Evolutionary conservation across 228 moss, liverwort and hornwort genomes (phyloP).

Genomic region (Sphagnum magellanicum): DNA sequence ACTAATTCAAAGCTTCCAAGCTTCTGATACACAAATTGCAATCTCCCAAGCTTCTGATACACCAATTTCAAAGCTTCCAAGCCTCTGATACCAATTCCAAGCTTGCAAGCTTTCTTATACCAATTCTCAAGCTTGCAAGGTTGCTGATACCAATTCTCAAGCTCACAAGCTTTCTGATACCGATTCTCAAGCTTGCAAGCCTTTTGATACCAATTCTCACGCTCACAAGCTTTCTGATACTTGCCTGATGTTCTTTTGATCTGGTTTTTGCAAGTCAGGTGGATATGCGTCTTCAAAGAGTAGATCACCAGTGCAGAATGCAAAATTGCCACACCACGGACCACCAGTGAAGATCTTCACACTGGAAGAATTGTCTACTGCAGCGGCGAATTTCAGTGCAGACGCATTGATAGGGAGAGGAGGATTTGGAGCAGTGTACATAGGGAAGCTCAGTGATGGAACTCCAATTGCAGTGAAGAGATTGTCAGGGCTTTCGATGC

Average conservation of each 20-base stretch:
- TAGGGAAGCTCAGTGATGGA: conserved; percentile 14
- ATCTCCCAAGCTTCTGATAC: too few species aligned
- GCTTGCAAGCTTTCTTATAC: not conserved
- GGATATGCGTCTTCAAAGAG: not conserved
- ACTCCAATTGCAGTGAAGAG: conserved; percentile 20
- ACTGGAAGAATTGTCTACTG: conserved; percentile 9
- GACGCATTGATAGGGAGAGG: conserved; percentile 14
- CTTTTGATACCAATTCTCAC: too few species aligned
- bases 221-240: not conserved
- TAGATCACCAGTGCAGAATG: not conserved
- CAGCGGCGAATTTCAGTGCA: conserved; percentile 11
- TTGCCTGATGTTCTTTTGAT: not conserved
- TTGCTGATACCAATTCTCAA: not conserved
- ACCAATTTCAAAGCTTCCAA: too few species aligned
- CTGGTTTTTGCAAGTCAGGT: not conserved
- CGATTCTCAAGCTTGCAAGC: too few species aligned
- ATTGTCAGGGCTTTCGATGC: conserved; percentile 8
- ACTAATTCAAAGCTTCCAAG: too few species aligned
- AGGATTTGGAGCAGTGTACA: conserved; percentile 19
- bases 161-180: not conserved
- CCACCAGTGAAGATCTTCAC: conserved; percentile 16
- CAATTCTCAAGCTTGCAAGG: not conserved
- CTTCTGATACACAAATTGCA: too few species aligned
- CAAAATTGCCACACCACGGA: conserved; percentile 8
- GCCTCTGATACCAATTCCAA: not conserved